phyloP scores from a whole-genome alignment of 768 basidiomycete genomes.

The Tylopilus balloui region DNA sequence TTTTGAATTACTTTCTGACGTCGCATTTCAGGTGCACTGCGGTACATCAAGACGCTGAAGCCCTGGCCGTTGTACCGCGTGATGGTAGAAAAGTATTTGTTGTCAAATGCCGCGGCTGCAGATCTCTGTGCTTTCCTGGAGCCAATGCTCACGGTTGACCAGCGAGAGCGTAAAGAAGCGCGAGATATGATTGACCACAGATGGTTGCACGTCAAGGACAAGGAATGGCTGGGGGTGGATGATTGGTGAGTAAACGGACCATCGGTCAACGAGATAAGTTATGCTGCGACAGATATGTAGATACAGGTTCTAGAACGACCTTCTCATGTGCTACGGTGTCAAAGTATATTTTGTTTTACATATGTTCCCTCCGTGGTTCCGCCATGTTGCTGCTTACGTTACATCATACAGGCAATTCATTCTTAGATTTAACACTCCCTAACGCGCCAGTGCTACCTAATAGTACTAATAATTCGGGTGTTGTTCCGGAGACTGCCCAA shows the following conservation, averaged over 20 bases:
- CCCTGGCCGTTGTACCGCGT: slow-evolving; percentile 80
- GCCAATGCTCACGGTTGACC: slow-evolving; percentile 74
- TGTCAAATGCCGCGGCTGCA: slow-evolving; percentile 52
- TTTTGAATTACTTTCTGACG: slow-evolving; percentile 4
- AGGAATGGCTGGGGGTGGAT: slow-evolving; percentile 24
- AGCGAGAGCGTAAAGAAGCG: slow-evolving; percentile 63
- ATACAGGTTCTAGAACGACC: slow-evolving; percentile 6
- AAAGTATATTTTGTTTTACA: neutral
- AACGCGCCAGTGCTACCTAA: too few species aligned
- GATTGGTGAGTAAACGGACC: slow-evolving; percentile 26
- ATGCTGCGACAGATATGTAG: slow-evolving; percentile 7
- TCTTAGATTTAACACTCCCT: neutral
- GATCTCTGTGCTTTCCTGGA: slow-evolving; percentile 62
- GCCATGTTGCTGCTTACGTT: neutral
- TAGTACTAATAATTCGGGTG: too few species aligned
- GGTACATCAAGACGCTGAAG: slow-evolving; percentile 71
- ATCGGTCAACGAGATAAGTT: neutral
- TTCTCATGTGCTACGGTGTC: slow-evolving; percentile 3
- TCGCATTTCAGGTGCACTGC: slow-evolving; percentile 47
- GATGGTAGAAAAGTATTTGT: slow-evolving; percentile 86
- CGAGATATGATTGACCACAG: slow-evolving; percentile 68
- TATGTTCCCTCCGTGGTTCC: slow-evolving; percentile 4
- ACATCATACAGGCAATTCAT: slow-evolving; percentile 1
- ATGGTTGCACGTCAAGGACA: slow-evolving; percentile 56
- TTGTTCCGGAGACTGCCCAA: too few species aligned